These are phyloP conservation scores for Lignosus rhinocerotis DNA, from an alignment of 1,284 basidiomycete genomes.

Conservation along the genomic window DNA sequence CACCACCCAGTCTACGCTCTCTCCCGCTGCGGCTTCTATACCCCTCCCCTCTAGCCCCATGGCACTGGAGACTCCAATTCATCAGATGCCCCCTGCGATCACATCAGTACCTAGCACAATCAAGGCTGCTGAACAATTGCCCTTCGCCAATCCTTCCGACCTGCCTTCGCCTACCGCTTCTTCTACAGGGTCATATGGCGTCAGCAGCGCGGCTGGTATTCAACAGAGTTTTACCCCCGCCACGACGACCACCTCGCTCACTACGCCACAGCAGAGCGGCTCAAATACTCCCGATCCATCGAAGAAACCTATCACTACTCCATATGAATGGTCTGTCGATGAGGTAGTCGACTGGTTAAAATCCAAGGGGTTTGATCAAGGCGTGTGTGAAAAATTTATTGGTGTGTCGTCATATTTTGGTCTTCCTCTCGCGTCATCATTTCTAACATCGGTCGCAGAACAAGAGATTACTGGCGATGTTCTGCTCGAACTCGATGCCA, in stretches of 20 bases:
- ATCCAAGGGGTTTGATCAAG: slow-evolving; percentile 82
- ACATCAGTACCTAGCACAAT: slow-evolving; percentile 23
- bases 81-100: slow-evolving; percentile 18
- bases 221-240: slow-evolving; percentile 32
- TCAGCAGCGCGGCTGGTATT: slow-evolving; percentile 28
- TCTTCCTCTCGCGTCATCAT: background rate
- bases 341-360: slow-evolving; percentile 92
- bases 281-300: slow-evolving; percentile 9
- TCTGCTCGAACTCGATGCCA: slow-evolving; percentile 90
- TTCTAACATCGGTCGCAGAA: slow-evolving; percentile 47
- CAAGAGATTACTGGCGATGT: slow-evolving; percentile 99
- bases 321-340: slow-evolving; percentile 84
- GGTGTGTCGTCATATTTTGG: slow-evolving; percentile 48
- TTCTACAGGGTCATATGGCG: slow-evolving; percentile 27
- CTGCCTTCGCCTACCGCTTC: slow-evolving; percentile 44
- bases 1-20: background rate
- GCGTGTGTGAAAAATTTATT: slow-evolving; percentile 82
- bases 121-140: slow-evolving; percentile 17
- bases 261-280: slow-evolving; percentile 6
- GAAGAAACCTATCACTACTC: slow-evolving; percentile 36
- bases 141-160: slow-evolving; percentile 16
- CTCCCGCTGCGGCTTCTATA: slow-evolving; percentile 6
- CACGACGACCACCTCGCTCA: slow-evolving; percentile 27
- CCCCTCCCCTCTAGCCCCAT: slow-evolving; percentile 17
- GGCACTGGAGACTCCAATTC: slow-evolving; percentile 8